Base-by-base conservation (phyloP, 139 green algal genomes). In the Asterochloris erici region DNA sequence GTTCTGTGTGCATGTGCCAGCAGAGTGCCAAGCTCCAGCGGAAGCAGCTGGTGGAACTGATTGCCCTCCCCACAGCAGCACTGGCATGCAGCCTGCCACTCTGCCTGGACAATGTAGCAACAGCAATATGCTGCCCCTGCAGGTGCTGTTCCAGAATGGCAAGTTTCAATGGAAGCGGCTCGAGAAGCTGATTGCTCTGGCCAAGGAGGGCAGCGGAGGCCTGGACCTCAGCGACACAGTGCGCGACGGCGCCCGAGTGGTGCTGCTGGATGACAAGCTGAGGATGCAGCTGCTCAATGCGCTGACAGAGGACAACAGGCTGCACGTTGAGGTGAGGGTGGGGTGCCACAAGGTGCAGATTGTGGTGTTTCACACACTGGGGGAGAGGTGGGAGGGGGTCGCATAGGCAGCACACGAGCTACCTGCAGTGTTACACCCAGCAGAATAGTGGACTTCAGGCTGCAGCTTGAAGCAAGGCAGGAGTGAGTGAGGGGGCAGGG, bases 121-220 rank as follows among this genome's bases (percentile, higher is more conserved):
- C 26, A 23, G 0, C 28, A n/a, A n/a, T n/a, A 78, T 63, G 73
- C 79, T 12, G 28, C 16, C 16, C 61, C 61, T 62, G 27, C 92
- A 97, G 88, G 92, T 98, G 78, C 89, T 98, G 47, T 97, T 97
- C 86, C 87, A 92, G 85, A 90, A 94, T 79, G 93, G 92, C 63
- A 93, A 93, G 86, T 98, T 99, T 87, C 95, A 98, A 85, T 99
- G 97, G 97, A 89, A 94, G 83, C 90, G 97, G 29, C 90, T 99
- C 73, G 92, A 98, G 84, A 99, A 99, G 90, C 90, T 99, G 68
- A 91, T 99, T 47, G 77, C 79, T 61, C 91, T 99, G 26, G 96
- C 96, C 17, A 86, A 86, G 68, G 91, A 98, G 75, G 91, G 92
- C 38, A 85, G 77, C 27, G 82, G 83, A 47, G 89, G 89, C 14